Evolutionary conservation across 768 basidiomycete genomes (phyloP).

Genomic region (Clitopilus passeckerianus): DNA sequence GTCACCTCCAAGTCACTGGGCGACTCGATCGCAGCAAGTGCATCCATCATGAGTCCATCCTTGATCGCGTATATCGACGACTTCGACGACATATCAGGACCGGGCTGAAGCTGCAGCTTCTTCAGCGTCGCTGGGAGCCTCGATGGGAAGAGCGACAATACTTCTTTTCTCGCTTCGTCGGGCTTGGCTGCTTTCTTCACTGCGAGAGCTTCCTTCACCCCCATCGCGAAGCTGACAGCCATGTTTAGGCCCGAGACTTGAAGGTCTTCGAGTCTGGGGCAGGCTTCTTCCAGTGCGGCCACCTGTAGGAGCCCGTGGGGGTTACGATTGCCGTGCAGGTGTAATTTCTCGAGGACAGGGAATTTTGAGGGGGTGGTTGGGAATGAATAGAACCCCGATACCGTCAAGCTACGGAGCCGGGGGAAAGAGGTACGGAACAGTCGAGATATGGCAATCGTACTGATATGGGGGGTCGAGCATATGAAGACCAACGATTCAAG

Average conservation of each 20-base stretch:
- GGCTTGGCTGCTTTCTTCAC: neutral
- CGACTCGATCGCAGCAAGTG: neutral
- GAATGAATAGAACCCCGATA: slow-evolving; percentile 48
- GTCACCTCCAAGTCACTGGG: neutral
- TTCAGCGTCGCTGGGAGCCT: neutral
- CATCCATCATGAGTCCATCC: neutral
- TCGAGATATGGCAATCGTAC: slow-evolving; percentile 33
- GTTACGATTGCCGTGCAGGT: slow-evolving; percentile 45
- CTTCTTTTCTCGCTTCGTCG: neutral
- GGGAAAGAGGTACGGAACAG: slow-evolving; percentile 40
- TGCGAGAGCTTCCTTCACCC: slow-evolving; percentile 26
- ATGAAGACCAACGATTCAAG: slow-evolving; percentile 36
- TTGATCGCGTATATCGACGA: neutral
- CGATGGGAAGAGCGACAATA: neutral
- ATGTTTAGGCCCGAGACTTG: slow-evolving; percentile 36
- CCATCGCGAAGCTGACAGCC: slow-evolving; percentile 35
- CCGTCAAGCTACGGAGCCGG: slow-evolving; percentile 30
- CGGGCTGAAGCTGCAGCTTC: neutral
- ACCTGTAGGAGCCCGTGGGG: slow-evolving; percentile 37
- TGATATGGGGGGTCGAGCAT: slow-evolving; percentile 23
- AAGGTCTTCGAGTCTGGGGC: slow-evolving; percentile 25
- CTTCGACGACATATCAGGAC: neutral
- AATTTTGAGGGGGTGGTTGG: slow-evolving; percentile 28
- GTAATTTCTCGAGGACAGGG: slow-evolving; percentile 35
- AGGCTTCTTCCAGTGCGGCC: neutral